Base-by-base conservation (phyloP, 306 rosid species). In the Trifolium fragiferum region DNA sequence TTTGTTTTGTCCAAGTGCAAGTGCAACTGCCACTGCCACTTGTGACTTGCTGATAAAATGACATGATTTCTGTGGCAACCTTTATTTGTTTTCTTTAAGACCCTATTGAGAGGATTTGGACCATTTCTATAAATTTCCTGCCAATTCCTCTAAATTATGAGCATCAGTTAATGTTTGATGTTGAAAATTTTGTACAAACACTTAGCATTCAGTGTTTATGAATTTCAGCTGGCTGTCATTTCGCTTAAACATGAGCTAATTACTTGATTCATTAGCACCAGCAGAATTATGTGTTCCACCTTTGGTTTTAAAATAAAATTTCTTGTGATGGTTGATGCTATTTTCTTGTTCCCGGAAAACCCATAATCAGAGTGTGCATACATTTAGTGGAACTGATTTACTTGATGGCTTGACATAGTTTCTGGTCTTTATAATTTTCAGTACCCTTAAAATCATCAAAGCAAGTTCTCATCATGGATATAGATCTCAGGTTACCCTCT, bases 401-500 rank as follows among this genome's bases (percentile, higher is more conserved):
- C 66, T 40, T 76, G 59, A 66, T 76, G 43, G 37, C 44, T 49
- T 70, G 33, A 64, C 80, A 46, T 64, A 12, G 14, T 54, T 27
- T 21, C 70, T 77, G 32, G 58, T 21, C 54, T 43, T 74, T 81
- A 32, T 66, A 51, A 43, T 82, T 84, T 84, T 82, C 90, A 91
- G 89, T 81, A 72, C 65, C 76, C 69, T 81, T 13, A 64, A 84
- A 71, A 74, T 77, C 85, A 79, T 73, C 82, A 66, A 74, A 38
- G 62, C 70, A 75, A 47, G 81, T 49, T 83, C 76, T 82, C 74
- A 44, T 80, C 85, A 88, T 94, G 99, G 95, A 94, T 73, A 92
- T 94, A 82, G 95, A 94, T 85, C 99, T 94, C 53, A 88, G 97
- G 76, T 78, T 94, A 76, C 97, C 99, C 66, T 87, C 96, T 81